Conservation (phyloP, 345 rosid species). For the Populus deltoides region DNA sequence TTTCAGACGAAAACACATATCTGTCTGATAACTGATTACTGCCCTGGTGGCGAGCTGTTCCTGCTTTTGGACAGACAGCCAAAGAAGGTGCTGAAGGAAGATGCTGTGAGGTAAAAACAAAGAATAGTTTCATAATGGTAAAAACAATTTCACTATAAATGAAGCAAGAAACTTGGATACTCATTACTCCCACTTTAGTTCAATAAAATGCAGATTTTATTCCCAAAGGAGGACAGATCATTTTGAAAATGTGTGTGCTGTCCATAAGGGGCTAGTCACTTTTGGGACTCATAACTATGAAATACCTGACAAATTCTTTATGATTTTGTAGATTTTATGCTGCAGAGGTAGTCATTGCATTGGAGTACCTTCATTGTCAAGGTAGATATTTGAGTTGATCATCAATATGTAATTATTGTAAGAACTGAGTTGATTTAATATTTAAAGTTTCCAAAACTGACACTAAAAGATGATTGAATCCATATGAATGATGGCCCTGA, state of each 20-base stretch:
- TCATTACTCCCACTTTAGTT: not conserved
- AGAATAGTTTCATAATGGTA: too few species aligned
- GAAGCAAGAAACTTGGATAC: not conserved
- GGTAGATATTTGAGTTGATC: conserved; percentile 37
- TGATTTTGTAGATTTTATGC: conserved; percentile 69
- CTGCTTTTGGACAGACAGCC: conserved; percentile 85
- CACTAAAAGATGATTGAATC: not conserved
- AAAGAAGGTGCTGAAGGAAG: conserved; percentile 78
- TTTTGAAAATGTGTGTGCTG: not conserved
- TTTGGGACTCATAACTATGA: not conserved
- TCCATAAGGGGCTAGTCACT: too few species aligned
- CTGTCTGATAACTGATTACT: conserved; percentile 92
- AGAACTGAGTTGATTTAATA: not conserved
- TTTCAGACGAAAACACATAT: conserved; percentile 92
- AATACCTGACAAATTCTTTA: conserved; percentile 8
- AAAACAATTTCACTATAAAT: too few species aligned
- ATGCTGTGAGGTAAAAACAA: conserved; percentile 66
- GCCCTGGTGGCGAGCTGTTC: conserved; percentile 93
- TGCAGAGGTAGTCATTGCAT: conserved; percentile 78
- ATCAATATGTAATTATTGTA: not conserved
- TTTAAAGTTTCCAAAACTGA: not conserved
- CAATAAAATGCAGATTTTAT: not conserved
- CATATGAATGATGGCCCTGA: not conserved
- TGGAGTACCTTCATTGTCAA: conserved; percentile 97
- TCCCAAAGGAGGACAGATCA: not conserved